Conservation (phyloP, 1,284 basidiomycete genomes). For the Cryptococcus floricola region DNA sequence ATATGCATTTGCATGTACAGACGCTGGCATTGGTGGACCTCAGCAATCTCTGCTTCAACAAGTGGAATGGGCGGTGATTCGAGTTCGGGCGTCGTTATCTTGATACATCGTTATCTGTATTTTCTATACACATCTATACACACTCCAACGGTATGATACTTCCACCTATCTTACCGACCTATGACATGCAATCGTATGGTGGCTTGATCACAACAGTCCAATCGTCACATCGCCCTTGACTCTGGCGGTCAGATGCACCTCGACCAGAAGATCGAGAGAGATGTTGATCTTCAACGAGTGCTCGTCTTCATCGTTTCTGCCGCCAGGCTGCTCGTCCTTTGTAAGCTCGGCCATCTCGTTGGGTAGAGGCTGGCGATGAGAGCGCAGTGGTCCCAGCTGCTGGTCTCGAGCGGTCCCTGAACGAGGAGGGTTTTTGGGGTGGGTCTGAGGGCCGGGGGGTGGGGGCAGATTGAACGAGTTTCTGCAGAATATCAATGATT, state of each 20-base stretch:
- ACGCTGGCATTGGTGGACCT: too few relatives aligned
- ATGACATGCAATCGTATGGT: too few relatives aligned
- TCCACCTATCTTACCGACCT: too few relatives aligned
- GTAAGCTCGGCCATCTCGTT: background rate
- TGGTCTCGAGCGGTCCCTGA: background rate
- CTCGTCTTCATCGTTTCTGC: conserved; percentile 9
- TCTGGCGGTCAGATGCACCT: conserved; percentile 18
- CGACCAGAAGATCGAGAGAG: conserved; percentile 13
- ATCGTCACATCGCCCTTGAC: conserved; percentile 20
- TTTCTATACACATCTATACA: too few relatives aligned
- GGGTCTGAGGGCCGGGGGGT: background rate
- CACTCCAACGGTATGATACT: too few relatives aligned
- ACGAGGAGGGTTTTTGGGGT: background rate
- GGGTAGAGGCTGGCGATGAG: background rate
- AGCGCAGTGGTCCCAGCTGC: background rate
- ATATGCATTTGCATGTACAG: background rate
- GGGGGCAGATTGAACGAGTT: background rate
- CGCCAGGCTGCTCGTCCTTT: background rate
- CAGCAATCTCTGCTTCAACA: too few relatives aligned
- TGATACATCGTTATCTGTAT: too few relatives aligned
- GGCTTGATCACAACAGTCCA: conserved; percentile 9
- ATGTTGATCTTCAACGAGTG: conserved; percentile 14
- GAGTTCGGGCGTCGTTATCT: too few relatives aligned
- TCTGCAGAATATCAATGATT: background rate
- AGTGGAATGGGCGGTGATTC: too few relatives aligned